A percentile compares a stretch with the other conserved stretches of the same genome.
phyloP scores from a whole-genome alignment of 768 basidiomycete species.

The Lentinula edodes region DNA sequence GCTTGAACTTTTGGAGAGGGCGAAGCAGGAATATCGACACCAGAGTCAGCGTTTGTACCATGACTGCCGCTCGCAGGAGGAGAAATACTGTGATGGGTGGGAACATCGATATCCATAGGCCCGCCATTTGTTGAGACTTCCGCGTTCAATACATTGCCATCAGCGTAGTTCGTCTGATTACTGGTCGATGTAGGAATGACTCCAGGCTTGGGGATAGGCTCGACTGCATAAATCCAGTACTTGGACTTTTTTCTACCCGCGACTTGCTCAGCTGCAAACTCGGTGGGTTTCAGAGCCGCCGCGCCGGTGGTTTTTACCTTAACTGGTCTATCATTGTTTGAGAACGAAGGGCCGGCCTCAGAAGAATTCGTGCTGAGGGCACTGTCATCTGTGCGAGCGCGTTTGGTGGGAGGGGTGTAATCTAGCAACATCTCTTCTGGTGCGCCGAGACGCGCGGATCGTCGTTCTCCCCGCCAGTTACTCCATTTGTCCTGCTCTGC shows the following conservation, averaged over 20 bases:
- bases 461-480: slow-evolving; percentile 71
- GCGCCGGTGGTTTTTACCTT: slow-evolving; percentile 52
- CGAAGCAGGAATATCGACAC: slow-evolving; percentile 1
- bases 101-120: slow-evolving; percentile 13
- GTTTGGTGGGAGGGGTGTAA: slow-evolving; percentile 48
- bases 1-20: background rate
- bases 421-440: slow-evolving; percentile 47
- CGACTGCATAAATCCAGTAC: slow-evolving; percentile 87
- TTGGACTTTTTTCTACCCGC: slow-evolving; percentile 82
- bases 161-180: slow-evolving; percentile 17
- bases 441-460: slow-evolving; percentile 63
- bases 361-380: slow-evolving; percentile 51
- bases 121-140: slow-evolving; percentile 17
- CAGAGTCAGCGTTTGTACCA: slow-evolving; percentile 3
- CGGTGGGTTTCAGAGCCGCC: slow-evolving; percentile 63
- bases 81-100: slow-evolving; percentile 7
- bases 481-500: slow-evolving; percentile 45
- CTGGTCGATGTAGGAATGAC: slow-evolving; percentile 17
- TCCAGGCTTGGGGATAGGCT: slow-evolving; percentile 41
- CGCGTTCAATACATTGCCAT: slow-evolving; percentile 10
- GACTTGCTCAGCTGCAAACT: slow-evolving; percentile 69
- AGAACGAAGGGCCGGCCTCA: slow-evolving; percentile 30
- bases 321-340: slow-evolving; percentile 27
- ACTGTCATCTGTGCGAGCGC: slow-evolving; percentile 76
- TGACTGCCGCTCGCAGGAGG: slow-evolving; percentile 12